Conservation (phyloP, 495 filamentous ascomycete genomes). For the Podospora conica region DNA sequence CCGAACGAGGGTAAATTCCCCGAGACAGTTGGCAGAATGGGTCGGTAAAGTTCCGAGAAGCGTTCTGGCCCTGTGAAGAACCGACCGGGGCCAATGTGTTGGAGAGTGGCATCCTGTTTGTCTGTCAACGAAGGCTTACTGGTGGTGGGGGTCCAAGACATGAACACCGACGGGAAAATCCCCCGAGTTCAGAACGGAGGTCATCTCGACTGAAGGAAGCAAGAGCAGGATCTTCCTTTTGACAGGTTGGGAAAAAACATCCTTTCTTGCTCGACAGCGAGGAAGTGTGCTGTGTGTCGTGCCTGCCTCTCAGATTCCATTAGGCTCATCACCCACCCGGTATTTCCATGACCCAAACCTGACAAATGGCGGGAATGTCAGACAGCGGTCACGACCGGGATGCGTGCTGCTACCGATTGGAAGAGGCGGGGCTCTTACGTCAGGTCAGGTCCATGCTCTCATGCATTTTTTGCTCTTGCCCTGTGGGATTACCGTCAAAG, state of each 20-base stretch:
- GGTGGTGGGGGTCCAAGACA: background rate
- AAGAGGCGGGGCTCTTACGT: too few species aligned
- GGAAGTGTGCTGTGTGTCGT: background rate
- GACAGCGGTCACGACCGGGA: background rate
- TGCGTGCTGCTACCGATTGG: too few species aligned
- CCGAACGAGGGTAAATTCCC: constrained; percentile 4
- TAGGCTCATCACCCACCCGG: background rate
- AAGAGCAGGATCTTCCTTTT: background rate
- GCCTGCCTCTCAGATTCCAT: background rate
- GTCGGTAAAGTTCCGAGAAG: background rate
- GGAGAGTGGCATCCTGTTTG: too few species aligned
- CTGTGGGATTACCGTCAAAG: too few species aligned
- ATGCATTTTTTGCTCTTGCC: too few species aligned
- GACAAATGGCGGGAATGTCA: background rate
- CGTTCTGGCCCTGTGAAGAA: background rate
- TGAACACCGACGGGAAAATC: background rate
- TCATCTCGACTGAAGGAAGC: background rate
- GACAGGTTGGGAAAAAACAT: background rate
- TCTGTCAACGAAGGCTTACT: too few species aligned
- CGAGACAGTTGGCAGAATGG: constrained; percentile 10
- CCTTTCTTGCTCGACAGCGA: background rate
- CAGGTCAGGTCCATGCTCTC: too few species aligned
- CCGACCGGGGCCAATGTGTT: background rate
- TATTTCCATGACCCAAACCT: background rate
- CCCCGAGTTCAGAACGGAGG: background rate